Conservation (phyloP, 305 asterid genomes). For the Euphrasia arctica region DNA sequence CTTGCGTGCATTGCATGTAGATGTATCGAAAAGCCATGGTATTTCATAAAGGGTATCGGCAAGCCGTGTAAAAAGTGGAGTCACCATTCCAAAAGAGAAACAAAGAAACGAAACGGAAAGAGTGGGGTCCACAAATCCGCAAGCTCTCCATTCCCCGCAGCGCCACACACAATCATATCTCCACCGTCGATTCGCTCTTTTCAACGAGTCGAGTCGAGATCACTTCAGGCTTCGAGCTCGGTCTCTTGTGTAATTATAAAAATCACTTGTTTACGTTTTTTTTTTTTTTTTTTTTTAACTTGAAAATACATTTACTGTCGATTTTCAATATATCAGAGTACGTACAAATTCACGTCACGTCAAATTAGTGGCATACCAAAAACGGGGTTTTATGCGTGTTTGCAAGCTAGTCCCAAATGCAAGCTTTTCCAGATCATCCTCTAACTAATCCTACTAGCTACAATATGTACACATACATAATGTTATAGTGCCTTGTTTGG, state of each 20-base stretch:
- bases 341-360: no score
- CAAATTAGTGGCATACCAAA: no score
- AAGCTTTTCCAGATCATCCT: constrained; percentile 20
- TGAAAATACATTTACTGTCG: no score
- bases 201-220: neutral
- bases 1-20: neutral
- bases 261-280: no score
- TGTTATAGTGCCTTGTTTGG: no score
- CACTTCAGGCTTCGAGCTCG: no score
- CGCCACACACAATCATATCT: neutral
- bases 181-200: constrained; percentile 11
- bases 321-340: no score
- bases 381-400: neutral
- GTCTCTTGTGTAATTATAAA: no score
- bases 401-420: constrained; percentile 4
- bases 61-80: neutral
- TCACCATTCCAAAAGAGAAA: constrained; percentile 19
- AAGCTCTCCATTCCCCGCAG: constrained; percentile 23
- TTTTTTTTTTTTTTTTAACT: no score
- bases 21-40: no score
- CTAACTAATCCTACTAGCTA: neutral
- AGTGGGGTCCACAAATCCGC: constrained; percentile 26
- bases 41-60: no score
- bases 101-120: constrained; percentile 28
- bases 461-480: no score